These are phyloP conservation scores for Colletotrichum euphorbiae DNA, from an alignment of 2,329 filamentous ascomycete species.

Conservation along the genomic window DNA sequence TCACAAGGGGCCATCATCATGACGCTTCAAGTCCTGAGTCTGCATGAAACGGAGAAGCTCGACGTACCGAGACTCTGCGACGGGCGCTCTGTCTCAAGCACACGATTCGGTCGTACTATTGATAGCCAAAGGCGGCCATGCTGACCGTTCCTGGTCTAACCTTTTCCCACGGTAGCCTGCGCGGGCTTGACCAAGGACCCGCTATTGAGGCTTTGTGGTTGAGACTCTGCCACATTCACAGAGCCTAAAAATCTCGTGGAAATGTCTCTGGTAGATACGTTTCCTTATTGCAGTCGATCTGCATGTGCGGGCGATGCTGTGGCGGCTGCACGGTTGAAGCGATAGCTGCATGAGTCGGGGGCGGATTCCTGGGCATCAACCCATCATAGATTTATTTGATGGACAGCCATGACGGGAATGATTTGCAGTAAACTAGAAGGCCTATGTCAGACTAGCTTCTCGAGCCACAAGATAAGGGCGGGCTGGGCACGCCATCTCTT, in stretches of 20 bases:
- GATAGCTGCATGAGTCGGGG: not conserved
- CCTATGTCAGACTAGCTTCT: not conserved
- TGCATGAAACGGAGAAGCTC: not conserved
- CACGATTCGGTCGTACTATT: conserved; percentile 16
- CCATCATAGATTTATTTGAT: not conserved
- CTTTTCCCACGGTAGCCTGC: not conserved
- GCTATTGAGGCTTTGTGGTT: no score
- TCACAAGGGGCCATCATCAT: not conserved
- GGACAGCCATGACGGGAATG: not conserved
- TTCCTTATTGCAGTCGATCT: no score
- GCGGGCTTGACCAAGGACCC: not conserved
- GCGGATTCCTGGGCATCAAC: not conserved
- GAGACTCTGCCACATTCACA: no score
- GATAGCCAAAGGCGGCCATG: not conserved
- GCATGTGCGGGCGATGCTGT: no score
- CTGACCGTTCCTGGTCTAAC: no score
- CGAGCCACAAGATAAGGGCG: not conserved
- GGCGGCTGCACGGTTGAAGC: not conserved
- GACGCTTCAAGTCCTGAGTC: no score
- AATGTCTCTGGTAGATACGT: not conserved
- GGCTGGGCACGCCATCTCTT: not conserved
- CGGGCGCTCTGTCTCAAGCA: not conserved
- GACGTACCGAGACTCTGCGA: not conserved
- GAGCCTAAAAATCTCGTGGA: no score
- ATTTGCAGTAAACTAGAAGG: not conserved